Evolutionary conservation across 2,329 filamentous ascomycete genomes (phyloP).

Genomic region (Fusarium verticillioides): DNA sequence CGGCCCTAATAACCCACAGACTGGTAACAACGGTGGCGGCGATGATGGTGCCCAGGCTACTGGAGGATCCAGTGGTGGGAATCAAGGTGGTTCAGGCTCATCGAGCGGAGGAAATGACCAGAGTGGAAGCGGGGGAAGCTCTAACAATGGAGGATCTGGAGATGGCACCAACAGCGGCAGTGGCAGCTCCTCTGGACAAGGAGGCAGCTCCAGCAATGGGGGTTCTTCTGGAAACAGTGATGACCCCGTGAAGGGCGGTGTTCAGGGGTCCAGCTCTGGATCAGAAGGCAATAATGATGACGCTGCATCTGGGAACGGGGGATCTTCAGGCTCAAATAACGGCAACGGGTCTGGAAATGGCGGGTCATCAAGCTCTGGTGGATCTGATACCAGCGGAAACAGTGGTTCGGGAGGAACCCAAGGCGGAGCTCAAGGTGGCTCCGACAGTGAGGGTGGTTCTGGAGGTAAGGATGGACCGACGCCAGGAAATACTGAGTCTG

Average conservation of each 20-base stretch:
- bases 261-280: not conserved
- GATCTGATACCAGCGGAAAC: not conserved
- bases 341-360: not conserved
- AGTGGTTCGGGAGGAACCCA: not conserved
- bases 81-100: not conserved
- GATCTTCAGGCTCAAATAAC: not conserved
- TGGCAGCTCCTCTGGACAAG: not conserved
- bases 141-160: not conserved
- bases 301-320: not conserved
- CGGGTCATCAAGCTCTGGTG: not conserved
- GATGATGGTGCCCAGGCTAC: not conserved
- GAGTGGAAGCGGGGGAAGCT: not conserved
- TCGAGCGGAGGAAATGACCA: not conserved
- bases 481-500: not conserved
- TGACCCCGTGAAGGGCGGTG: not conserved
- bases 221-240: not conserved
- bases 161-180: not conserved
- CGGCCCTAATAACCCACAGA: not conserved
- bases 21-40: not conserved
- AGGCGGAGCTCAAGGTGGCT: not conserved
- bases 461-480: too few relatives aligned
- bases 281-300: not conserved
- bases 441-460: not conserved
- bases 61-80: not conserved
- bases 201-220: not conserved